These are phyloP conservation scores for Conticribra weissflogii DNA, from an alignment of 108 stramenopile genomes.

Conservation along the genomic window DNA sequence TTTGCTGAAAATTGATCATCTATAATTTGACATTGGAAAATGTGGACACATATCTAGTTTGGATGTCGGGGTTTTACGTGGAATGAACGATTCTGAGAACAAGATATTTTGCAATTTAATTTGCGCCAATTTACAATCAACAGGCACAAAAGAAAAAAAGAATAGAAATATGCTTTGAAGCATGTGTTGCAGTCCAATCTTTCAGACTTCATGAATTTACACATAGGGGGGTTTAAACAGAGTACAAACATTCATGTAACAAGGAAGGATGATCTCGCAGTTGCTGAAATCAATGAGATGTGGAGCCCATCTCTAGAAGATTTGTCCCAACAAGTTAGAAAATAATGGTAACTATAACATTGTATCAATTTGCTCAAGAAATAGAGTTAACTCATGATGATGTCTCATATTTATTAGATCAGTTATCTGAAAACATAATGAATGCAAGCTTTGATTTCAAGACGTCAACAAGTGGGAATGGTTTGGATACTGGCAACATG, in stretches of 20 bases:
- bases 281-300: not conserved
- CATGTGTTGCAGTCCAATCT: not conserved
- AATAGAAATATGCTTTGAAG: conserved; percentile 10
- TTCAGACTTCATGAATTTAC: conserved; percentile 4
- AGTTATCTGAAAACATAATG: not conserved
- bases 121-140: conserved; percentile 1
- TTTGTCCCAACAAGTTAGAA: not conserved
- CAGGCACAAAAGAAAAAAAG: not conserved
- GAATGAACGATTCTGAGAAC: not conserved
- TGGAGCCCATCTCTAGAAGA: conserved; percentile 2
- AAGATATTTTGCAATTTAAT: not conserved
- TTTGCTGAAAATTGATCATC: too few relatives aligned
- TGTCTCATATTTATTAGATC: conserved; percentile 5
- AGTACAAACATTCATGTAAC: not conserved
- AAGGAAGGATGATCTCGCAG: not conserved
- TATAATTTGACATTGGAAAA: conserved; percentile 18
- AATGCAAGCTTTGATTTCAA: not conserved
- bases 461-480: not conserved
- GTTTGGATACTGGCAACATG: not conserved
- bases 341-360: not conserved
- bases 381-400: conserved; percentile 23
- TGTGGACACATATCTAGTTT: not conserved
- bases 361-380: conserved; percentile 17
- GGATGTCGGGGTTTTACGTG: not conserved
- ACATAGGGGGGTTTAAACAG: conserved; percentile 1